These are phyloP conservation scores for Corchorus olitorius DNA, from an alignment of 345 rosid genomes.

Conservation along the genomic window DNA sequence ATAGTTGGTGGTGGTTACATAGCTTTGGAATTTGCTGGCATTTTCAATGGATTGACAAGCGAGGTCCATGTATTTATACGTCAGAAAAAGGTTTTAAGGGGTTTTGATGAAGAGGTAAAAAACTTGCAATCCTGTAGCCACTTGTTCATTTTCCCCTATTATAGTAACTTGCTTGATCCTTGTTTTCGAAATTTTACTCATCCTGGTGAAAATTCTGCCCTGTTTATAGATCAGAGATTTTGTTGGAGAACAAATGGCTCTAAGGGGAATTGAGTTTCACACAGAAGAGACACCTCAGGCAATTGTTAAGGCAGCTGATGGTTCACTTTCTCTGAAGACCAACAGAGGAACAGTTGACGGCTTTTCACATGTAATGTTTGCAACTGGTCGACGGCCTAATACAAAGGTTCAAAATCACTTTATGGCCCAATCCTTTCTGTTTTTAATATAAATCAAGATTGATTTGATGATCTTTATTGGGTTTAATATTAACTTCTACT, in stretches of 20 bases:
- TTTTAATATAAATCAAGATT: background rate
- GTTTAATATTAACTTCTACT: conserved; percentile 26
- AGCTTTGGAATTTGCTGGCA: conserved; percentile 88
- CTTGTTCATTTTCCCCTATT: background rate
- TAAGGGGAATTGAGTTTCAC: conserved; percentile 91
- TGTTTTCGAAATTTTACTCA: background rate
- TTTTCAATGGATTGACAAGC: conserved; percentile 78
- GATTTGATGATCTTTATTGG: conserved; percentile 10
- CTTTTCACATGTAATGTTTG: conserved; percentile 95
- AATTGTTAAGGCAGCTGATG: conserved; percentile 72
- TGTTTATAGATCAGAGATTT: conserved; percentile 79
- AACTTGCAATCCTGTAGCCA: conserved; percentile 11
- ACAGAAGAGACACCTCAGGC: conserved; percentile 88
- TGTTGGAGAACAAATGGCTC: conserved; percentile 83
- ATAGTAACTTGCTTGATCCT: background rate
- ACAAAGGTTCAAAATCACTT: conserved; percentile 62
- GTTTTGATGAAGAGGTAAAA: conserved; percentile 93
- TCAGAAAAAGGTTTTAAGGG: conserved; percentile 88
- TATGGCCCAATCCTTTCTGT: conserved; percentile 1
- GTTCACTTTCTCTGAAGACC: conserved; percentile 80
- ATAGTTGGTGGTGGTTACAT: conserved; percentile 95
- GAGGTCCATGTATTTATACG: conserved; percentile 92
- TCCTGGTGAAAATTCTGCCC: background rate
- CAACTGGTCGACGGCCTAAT: conserved; percentile 91
- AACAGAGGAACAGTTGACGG: conserved; percentile 83